A percentile compares a stretch with the other conserved stretches of the same genome.
phyloP scores from a whole-genome alignment of 257 asterid species.

The Salvia miltiorrhiza region DNA sequence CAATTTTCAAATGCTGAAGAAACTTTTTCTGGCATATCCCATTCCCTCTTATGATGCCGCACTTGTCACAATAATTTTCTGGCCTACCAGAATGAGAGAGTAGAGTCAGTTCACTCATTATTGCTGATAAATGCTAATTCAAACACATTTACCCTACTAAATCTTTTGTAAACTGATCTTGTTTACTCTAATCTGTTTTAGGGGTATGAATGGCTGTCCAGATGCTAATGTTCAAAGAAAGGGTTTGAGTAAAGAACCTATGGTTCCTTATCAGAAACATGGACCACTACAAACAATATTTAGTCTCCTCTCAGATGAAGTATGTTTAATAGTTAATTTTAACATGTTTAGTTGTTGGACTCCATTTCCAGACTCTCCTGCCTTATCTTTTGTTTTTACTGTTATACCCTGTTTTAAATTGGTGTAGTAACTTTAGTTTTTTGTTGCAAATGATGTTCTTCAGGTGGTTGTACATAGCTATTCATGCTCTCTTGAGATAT shows the following conservation, averaged over 20 bases:
- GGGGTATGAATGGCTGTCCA: constrained; percentile 61
- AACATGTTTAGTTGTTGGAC: constrained; percentile 13
- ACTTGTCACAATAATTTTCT: neutral
- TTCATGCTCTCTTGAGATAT: constrained; percentile 95
- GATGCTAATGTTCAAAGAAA: constrained; percentile 47
- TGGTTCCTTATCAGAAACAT: constrained; percentile 65
- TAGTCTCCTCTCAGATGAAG: constrained; percentile 89
- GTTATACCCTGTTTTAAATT: neutral
- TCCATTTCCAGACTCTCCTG: constrained; percentile 1
- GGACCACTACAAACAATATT: constrained; percentile 91
- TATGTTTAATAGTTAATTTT: constrained; percentile 22
- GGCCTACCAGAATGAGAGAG: constrained; percentile 11
- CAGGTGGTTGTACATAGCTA: constrained; percentile 92
- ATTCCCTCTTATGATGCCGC: constrained; percentile 2
- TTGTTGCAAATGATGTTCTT: constrained; percentile 22
- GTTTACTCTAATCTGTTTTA: constrained; percentile 23
- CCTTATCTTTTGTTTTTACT: constrained; percentile 11
- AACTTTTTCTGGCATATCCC: neutral
- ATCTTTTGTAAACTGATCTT: constrained; percentile 6
- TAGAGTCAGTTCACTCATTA: constrained; percentile 8
- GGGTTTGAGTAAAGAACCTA: constrained; percentile 50
- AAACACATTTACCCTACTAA: constrained; percentile 1
- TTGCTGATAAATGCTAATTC: constrained; percentile 15
- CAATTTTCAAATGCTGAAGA: constrained; percentile 2
- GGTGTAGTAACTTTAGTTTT: constrained; percentile 12